A percentile compares a stretch with the other conserved stretches of the same genome.
Evolutionary conservation across 148 eudicot genomes (phyloP).

Genomic region (Gaultheria prostrata): DNA sequence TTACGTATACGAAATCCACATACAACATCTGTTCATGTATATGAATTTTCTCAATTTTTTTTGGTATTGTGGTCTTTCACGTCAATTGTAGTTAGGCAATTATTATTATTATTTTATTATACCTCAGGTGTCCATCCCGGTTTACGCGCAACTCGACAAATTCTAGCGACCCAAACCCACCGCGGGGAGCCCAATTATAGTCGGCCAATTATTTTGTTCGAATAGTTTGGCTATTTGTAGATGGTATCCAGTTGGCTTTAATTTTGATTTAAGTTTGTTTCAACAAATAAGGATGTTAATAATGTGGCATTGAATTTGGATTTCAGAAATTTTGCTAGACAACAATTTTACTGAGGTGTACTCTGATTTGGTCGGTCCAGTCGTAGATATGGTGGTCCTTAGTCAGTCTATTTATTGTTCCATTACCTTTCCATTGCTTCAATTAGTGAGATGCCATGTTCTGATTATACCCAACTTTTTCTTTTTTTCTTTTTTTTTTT

Average conservation of each 20-base stretch:
- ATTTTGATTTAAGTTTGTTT: neutral
- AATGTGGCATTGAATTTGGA: conserved; percentile 11
- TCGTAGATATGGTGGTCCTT: conserved; percentile 40
- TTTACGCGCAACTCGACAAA: no score
- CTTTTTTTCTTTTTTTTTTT: neutral
- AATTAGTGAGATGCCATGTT: conserved; percentile 13
- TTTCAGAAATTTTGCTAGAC: conserved; percentile 13
- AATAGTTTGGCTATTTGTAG: neutral
- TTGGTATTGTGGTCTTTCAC: neutral
- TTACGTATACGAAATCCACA: neutral
- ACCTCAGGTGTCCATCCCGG: no score
- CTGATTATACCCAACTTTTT: neutral
- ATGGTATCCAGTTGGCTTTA: neutral
- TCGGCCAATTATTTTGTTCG: neutral
- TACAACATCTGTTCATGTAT: neutral
- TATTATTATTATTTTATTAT: no score
- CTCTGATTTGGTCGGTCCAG: conserved; percentile 33
- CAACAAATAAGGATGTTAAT: conserved; percentile 6
- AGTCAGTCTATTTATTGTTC: conserved; percentile 10
- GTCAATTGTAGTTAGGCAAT: neutral
- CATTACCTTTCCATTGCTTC: neutral
- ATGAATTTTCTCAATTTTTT: neutral
- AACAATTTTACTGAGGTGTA: conserved; percentile 27
- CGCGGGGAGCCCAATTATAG: neutral
- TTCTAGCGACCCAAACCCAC: no score